Evolutionary conservation across 371 early-diverging fungal genomes (phyloP), one percentile per base, ranked within the genome.

Genomic region (Parasitella parasitica): DNA sequence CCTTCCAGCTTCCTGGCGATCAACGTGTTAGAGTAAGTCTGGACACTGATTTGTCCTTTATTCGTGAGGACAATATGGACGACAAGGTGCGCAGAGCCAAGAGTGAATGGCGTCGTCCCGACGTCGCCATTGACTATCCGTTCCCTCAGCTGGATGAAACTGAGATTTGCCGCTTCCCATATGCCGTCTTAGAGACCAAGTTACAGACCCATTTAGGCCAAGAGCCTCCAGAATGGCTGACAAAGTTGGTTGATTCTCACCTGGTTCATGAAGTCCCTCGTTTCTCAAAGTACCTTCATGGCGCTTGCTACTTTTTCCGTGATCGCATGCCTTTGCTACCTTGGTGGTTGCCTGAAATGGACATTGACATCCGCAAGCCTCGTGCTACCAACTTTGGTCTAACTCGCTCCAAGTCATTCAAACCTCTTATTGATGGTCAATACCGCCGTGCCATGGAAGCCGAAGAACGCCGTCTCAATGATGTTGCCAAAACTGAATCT

Each of bases 1-100:
- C 99, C 11, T 99, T 99, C 87, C 99, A 99, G 75, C 76, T 98
- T 27, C 99, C 99, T 7, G 96, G 96, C 34, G 97, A 97, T 75
- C 93, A 97, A 15, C 86, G 92, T 50, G 97, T 99, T 37, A 87
- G 99, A 69, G 93, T 99, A 57, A 94, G 94, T 43, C 84, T 99
- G n/a, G 99, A 99, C 76, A 98, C 97, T 0, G 95, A 99, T 66
- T 80, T 99, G 50, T 86, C 93, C 30, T 93, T 99, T 87, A 93
- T 98, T 64, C 93, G 95, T 55, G 99, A 97, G 71, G 96, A 97
- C 76, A 89, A 92, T 69, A 84, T 85, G 59, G 91, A 87, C 51
- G 71, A 64, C 35, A 64, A 57, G 22, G 66, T 61, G 30, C 58
- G 61, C 15, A 80, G 96, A 54, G 81, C 87, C 11, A 90, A 88